phyloP scores from a whole-genome alignment of 768 basidiomycete species.

The Tricholomella constricta region DNA sequence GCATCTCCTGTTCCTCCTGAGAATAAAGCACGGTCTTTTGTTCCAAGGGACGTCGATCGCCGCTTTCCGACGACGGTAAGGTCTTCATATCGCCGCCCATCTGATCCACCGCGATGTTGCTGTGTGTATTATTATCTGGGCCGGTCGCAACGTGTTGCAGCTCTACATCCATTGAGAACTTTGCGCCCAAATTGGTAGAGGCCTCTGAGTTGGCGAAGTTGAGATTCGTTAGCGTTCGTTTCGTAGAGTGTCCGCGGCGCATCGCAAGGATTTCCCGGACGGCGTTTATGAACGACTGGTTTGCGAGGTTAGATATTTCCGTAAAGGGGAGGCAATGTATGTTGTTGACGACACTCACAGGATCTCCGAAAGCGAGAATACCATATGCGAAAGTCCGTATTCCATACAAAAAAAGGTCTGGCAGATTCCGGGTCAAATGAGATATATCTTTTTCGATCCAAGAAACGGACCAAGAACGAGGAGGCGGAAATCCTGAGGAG shows the following conservation, averaged over 20 bases:
- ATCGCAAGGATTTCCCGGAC: neutral
- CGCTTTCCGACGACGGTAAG: neutral
- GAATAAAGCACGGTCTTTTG: neutral
- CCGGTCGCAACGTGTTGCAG: neutral
- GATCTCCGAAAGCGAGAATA: slow-evolving; percentile 3
- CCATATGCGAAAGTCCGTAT: slow-evolving; percentile 9
- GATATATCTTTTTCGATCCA: neutral
- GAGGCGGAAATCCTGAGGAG: neutral
- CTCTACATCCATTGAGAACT: neutral
- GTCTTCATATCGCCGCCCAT: neutral
- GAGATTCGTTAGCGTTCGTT: neutral
- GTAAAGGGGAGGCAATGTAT: too few species aligned
- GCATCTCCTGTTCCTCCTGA: neutral
- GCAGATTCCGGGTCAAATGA: neutral
- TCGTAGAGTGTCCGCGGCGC: neutral
- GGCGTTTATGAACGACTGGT: slow-evolving; percentile 1
- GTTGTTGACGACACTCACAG: slow-evolving; percentile 5
- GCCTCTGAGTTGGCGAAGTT: neutral
- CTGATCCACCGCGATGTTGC: neutral
- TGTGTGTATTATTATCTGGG: neutral
- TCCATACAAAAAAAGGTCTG: slow-evolving; percentile 10
- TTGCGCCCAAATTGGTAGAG: neutral
- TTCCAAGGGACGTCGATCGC: neutral
- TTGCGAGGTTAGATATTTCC: neutral
- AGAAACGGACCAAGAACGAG: neutral